A percentile compares a stretch with the other conserved stretches of the same genome.
Conservation (phyloP, 2,329 filamentous ascomycete species). For the Clonostachys chloroleuca region DNA sequence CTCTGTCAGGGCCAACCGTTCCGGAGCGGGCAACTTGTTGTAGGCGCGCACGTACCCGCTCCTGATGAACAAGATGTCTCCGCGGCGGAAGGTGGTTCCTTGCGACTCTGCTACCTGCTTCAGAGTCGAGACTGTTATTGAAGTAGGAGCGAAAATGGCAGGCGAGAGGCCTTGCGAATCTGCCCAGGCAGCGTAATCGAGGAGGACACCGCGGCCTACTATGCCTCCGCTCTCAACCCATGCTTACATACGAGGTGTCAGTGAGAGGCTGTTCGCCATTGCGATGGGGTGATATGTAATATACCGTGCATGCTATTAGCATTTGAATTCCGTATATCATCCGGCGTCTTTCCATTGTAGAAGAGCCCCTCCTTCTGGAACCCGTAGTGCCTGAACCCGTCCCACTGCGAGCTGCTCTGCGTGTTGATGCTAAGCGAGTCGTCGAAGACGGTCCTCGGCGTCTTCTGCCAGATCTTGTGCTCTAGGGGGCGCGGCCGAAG, state of each 20-base stretch:
- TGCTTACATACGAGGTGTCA: conserved; percentile 2
- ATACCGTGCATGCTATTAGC: conserved; percentile 20
- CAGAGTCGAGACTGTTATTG: conserved; percentile 37
- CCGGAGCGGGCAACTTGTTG: conserved; percentile 23
- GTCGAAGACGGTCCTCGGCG: conserved; percentile 20
- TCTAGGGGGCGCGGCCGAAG: conserved; percentile 20
- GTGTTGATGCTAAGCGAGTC: conserved; percentile 26
- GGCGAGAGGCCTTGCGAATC: conserved; percentile 24
- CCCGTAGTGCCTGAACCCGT: conserved; percentile 29
- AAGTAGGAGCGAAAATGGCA: conserved; percentile 29
- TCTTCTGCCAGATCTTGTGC: conserved; percentile 19
- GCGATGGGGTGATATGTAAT: not conserved
- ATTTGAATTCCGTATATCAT: conserved; percentile 31
- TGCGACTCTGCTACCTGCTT: conserved; percentile 32
- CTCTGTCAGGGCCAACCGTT: conserved; percentile 26
- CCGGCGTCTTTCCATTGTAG: conserved; percentile 27
- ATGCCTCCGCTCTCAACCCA: conserved; percentile 33
- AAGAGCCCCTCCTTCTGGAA: conserved; percentile 27
- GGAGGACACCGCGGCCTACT: conserved; percentile 42
- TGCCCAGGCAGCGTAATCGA: conserved; percentile 47
- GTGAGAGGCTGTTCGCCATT: not conserved
- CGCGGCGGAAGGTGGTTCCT: conserved; percentile 32
- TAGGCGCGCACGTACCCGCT: conserved; percentile 45
- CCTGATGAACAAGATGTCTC: conserved; percentile 54
- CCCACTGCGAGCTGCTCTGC: conserved; percentile 32